Base-by-base conservation (phyloP, 2,329 filamentous ascomycete genomes). In the Pyrenochaeta sp. region DNA sequence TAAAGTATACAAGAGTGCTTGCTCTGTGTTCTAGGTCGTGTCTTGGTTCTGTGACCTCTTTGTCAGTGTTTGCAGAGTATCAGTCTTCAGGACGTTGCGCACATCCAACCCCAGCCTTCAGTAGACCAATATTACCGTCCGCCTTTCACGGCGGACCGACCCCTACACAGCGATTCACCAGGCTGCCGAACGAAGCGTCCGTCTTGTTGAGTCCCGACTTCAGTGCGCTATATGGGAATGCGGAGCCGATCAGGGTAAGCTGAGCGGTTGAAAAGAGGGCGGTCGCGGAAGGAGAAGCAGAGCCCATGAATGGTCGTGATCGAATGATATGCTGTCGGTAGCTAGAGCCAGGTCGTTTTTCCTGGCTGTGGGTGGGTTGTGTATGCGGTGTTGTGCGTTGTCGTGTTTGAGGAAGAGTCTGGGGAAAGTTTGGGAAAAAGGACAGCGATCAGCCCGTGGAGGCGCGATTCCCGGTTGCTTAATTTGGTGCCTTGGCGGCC, bases 101-200 rank as follows among this genome's bases (percentile, higher is more conserved):
- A 71, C 66, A 66, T 63, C 60, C 62, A 64, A 63, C 47, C 56
- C 60, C 51, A 36, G 59, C 47, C 52, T 61, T 49, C 42, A 47
- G 45, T 36, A 45, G 47, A 51, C 63, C 58, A 58, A 67, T 64
- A 68, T 77, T 81, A 81, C 79, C 79, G 80, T 81, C 81, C 81
- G 80, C 80, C 79, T 64, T 61, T 82, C 78, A 82, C 77, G 79
- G 79, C 78, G 81, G 81, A 82, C 80, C 73, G 60, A 65, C 69
- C 67, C 77, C 74, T 81, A 81, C 62, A 68, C 64, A 74, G 77
- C 79, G 80, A 54, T 42, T 42, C 40, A 80, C 67, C 71, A 81
- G 70, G 42, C 74, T 70, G n/a, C 75, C 79, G 64, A 81, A 82
- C 61, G 76, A 79, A 20, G 79, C 78, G 62, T 81, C 78, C 44